Base-by-base conservation (phyloP, 306 rosid genomes). In the Glycyrrhiza uralensis region DNA sequence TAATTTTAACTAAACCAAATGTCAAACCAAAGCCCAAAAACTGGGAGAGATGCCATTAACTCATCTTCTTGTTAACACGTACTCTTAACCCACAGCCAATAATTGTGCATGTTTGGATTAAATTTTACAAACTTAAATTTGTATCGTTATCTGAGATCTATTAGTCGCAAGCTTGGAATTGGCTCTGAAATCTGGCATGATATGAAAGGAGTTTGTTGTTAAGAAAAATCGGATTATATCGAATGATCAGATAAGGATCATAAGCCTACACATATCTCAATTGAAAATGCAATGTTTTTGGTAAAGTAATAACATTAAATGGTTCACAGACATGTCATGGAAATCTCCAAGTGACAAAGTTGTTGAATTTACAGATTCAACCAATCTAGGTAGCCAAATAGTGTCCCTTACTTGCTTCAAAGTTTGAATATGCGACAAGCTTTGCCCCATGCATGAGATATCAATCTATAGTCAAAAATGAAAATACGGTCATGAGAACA, bases 391-490 rank as follows among this genome's bases (percentile, higher is more conserved):
- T 17, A 85, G 54, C 92, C 92, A 88, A 47, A 88, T 54, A 2
- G 45, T 39, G 63, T 88, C 92, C 57, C 92, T 81, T 42, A 85
- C 86, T 57, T 85, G 69, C 86, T 79, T 88, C 83, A 88, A 60
- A 23, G 85, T 85, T 66, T 79, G 88, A n/a, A 57, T 28, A 1
- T 85, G 81, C 77, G 73, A 9, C 69, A 88, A 74, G 32, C 76
- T 83, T 78, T 85, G 51, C 33, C 92, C 92, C 89, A 83, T 76
- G 82, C 92, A 88, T 19, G 66, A 83, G 62, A 88, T 36, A 19
- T 88, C 92, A 39, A 88, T 66, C 92, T 87, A 76, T 15, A 45
- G 13, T 11, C 0, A 46, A 51, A 62, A 58, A 46, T 3, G 3
- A 66, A 44, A 41, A 19, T 35, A 24, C 23, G n/a, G 28, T n/a